Evolutionary conservation across 176 grass and related monocot genomes (phyloP).

Genomic region (Juncus inflexus): DNA sequence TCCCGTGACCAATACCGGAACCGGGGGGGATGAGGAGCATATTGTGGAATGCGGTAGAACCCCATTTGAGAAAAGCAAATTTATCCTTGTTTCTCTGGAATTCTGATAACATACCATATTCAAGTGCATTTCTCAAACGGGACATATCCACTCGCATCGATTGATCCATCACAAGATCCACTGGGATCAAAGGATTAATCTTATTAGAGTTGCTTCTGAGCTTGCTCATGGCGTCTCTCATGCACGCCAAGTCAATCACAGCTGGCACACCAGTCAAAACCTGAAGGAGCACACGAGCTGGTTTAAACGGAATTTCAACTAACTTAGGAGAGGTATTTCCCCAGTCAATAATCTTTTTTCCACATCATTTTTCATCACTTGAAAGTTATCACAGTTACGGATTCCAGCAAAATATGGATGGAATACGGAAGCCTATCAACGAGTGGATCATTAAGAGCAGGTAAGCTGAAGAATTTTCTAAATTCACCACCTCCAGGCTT

Average conservation of each 20-base stretch:
- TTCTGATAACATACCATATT: conserved; percentile 90
- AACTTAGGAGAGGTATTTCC: conserved; percentile 77
- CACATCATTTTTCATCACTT: conserved; percentile 73
- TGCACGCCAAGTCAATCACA: conserved; percentile 91
- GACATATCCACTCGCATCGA: conserved; percentile 95
- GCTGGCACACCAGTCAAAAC: conserved; percentile 93
- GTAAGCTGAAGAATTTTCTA: conserved; percentile 82
- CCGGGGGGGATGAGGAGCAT: conserved; percentile 92
- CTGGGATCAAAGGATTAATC: conserved; percentile 90
- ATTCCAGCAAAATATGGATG: conserved; percentile 81
- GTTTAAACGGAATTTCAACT: conserved; percentile 92
- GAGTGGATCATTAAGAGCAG: conserved; percentile 74
- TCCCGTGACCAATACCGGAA: conserved; percentile 93
- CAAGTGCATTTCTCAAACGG: conserved; percentile 64
- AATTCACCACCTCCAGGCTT: conserved; percentile 80
- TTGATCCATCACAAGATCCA: conserved; percentile 96
- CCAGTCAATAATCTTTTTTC: conserved; percentile 98
- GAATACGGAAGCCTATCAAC: conserved; percentile 88
- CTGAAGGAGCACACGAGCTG: conserved; percentile 92
- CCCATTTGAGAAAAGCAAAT: conserved; percentile 97
- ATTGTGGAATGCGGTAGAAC: conserved; percentile 84
- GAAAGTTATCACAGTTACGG: conserved; percentile 90
- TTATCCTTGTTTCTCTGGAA: conserved; percentile 86
- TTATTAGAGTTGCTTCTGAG: conserved; percentile 84
- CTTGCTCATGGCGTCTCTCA: conserved; percentile 90